Conservation (phyloP, 176 grass and related monocot genomes). For the Cenchrus fungigraminus region DNA sequence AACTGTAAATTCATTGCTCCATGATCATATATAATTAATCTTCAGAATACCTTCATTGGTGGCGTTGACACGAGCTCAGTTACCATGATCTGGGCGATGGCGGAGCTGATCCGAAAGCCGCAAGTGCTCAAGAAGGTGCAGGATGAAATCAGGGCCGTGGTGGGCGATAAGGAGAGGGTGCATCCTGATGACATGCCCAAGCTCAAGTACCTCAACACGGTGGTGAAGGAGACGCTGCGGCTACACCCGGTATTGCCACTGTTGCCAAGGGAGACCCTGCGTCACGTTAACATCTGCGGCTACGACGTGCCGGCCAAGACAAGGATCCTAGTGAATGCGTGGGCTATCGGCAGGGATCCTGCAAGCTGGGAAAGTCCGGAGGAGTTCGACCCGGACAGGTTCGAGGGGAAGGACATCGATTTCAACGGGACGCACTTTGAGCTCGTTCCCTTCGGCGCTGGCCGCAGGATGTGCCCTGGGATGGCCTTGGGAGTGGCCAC, state of each 20-base stretch:
- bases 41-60: constrained; percentile 3
- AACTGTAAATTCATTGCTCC: no score
- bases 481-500: constrained; percentile 30
- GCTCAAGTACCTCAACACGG: no score
- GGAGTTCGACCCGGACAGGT: constrained; percentile 51
- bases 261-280: constrained; percentile 28
- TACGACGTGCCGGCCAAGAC: constrained; percentile 44
- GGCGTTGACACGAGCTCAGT: no score
- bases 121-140: no score
- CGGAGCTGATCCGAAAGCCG: no score
- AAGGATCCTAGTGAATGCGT: constrained; percentile 37
- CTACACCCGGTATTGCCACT: constrained; percentile 42
- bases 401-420: background rate
- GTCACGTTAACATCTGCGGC: background rate
- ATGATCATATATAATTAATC: background rate
- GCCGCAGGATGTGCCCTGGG: background rate
- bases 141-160: no score
- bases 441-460: constrained; percentile 46
- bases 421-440: constrained; percentile 45
- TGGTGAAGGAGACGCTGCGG: background rate
- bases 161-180: no score
- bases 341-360: constrained; percentile 51
- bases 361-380: constrained; percentile 39
- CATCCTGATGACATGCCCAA: no score
- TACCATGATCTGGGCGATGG: no score